phyloP scores from a whole-genome alignment of 768 basidiomycete species.

The Daedaleopsis nitida region DNA sequence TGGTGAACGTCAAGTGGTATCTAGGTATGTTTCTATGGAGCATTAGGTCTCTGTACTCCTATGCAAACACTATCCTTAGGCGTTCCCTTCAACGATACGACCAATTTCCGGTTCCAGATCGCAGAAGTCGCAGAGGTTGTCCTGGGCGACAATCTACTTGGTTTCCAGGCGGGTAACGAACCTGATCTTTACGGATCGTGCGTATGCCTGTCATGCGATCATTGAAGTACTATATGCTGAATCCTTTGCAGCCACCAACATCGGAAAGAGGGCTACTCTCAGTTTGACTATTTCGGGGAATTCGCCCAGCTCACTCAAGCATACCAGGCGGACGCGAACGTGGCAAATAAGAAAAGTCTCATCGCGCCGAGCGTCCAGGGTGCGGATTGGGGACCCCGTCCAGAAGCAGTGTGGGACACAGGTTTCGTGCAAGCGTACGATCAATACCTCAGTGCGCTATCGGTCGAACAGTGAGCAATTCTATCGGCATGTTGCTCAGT shows the following conservation, averaged over 20 bases:
- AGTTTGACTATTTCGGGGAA: conserved; percentile 34
- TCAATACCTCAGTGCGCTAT: conserved; percentile 44
- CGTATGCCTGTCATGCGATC: conserved; percentile 2
- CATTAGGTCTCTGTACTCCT: conserved; percentile 15
- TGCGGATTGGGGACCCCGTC: conserved; percentile 45
- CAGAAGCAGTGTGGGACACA: conserved; percentile 53
- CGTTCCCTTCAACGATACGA: conserved; percentile 29
- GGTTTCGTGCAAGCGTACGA: conserved; percentile 48
- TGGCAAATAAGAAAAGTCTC: conserved; percentile 46
- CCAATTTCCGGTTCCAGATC: conserved; percentile 33
- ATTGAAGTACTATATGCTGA: background rate
- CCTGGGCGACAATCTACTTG: conserved; percentile 43
- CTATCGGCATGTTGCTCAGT: background rate
- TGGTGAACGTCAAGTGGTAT: conserved; percentile 50
- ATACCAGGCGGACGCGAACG: conserved; percentile 23
- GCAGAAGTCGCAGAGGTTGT: conserved; percentile 42
- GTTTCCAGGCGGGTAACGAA: conserved; percentile 60
- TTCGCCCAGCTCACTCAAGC: conserved; percentile 28
- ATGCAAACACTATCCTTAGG: conserved; percentile 24
- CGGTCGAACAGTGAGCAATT: conserved; percentile 53
- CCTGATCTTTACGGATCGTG: conserved; percentile 49
- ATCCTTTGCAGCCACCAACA: conserved; percentile 35
- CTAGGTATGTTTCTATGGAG: conserved; percentile 29
- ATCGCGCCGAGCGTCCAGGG: conserved; percentile 65
- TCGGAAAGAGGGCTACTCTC: conserved; percentile 31